Conservation (phyloP, 805 yeast genomes). For the Candida michaelii region DNA sequence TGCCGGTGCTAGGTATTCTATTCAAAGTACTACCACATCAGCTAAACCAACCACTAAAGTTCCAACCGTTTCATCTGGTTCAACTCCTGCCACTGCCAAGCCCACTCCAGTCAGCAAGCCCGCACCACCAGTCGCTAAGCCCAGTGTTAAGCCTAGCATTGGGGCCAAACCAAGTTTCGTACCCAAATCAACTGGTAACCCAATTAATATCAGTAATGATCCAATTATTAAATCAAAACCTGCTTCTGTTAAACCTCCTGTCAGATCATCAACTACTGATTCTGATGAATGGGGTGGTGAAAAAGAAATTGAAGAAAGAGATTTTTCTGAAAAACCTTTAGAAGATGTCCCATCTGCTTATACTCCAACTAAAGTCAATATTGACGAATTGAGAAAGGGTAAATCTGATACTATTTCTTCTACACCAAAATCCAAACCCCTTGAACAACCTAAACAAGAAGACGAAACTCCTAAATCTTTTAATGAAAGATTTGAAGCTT, state of each 20-base stretch:
- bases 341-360: conserved; percentile 60
- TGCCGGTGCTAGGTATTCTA: conserved; percentile 85
- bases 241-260: conserved; percentile 18
- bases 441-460: conserved; percentile 20
- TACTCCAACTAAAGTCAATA: conserved; percentile 63
- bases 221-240: conserved; percentile 14
- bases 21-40: conserved; percentile 18
- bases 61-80: conserved; percentile 5
- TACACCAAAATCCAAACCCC: conserved; percentile 29
- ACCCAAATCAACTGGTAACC: conserved; percentile 41
- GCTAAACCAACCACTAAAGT: conserved; percentile 26
- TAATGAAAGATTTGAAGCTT: conserved; percentile 44
- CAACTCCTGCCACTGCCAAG: conserved; percentile 24
- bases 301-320: conserved; percentile 55
- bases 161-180: conserved; percentile 24
- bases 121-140: conserved; percentile 14
- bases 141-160: conserved; percentile 25
- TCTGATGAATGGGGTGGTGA: conserved; percentile 66
- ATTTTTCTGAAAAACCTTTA: conserved; percentile 49
- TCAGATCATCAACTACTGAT: conserved; percentile 15
- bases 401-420: conserved; percentile 47
- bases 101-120: conserved; percentile 26
- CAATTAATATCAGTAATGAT: conserved; percentile 27
- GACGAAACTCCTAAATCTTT: conserved; percentile 50
- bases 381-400: conserved; percentile 52